A percentile compares a stretch with the other conserved stretches of the same genome.
These are phyloP conservation scores for Nicotiana tomentosiformis DNA, from an alignment of 257 asterid genomes.

Conservation along the genomic window DNA sequence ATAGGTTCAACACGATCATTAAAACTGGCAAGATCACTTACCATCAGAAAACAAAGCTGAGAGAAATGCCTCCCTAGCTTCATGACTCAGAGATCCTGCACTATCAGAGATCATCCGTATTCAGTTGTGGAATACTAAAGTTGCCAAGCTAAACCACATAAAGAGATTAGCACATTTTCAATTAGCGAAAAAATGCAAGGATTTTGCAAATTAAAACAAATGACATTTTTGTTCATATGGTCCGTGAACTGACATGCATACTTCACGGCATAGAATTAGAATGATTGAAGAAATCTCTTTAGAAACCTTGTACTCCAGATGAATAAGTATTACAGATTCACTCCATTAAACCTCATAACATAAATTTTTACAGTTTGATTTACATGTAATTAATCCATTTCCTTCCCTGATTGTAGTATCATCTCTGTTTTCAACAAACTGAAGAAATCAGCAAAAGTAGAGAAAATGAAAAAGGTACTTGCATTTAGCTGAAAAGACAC, in stretches of 20 bases:
- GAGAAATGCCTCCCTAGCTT: constrained; percentile 84
- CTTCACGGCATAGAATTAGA: neutral
- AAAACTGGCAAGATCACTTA: constrained; percentile 7
- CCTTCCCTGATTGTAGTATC: neutral
- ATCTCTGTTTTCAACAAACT: neutral
- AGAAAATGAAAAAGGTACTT: neutral
- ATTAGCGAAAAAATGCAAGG: neutral
- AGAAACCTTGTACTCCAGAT: neutral
- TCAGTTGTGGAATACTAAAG: neutral
- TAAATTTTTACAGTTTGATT: neutral
- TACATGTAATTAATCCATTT: neutral
- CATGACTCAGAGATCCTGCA: constrained; percentile 95
- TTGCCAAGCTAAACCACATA: neutral
- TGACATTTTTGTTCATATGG: neutral
- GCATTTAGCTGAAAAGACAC: neutral
- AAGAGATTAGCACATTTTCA: neutral
- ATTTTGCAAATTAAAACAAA: neutral
- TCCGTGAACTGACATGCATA: neutral
- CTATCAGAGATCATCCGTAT: constrained; percentile 2
- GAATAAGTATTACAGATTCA: neutral
- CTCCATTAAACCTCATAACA: neutral
- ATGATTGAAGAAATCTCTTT: neutral
- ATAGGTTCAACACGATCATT: neutral
- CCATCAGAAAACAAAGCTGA: constrained; percentile 84
- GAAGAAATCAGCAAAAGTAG: neutral